A percentile compares a stretch with the other conserved stretches of the same genome.
These are phyloP conservation scores for Yamadazyma diddensiae DNA, from an alignment of 1,139 yeast species.

Conservation along the genomic window DNA sequence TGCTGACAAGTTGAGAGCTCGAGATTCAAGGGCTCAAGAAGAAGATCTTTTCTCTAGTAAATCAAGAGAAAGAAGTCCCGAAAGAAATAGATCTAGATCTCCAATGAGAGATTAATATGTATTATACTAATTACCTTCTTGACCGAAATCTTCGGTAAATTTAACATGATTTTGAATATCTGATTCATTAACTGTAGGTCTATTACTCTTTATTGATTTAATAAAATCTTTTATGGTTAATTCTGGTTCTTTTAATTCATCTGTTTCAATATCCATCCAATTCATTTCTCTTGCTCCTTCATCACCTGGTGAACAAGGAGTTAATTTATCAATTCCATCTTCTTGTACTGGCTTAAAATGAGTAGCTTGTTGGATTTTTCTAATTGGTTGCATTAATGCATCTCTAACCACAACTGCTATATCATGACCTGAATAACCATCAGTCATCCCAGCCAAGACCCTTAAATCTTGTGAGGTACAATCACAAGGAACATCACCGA, in stretches of 20 bases:
- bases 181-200: constrained; percentile 89
- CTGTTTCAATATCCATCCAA: constrained; percentile 91
- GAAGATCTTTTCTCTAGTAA: constrained; percentile 42
- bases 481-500: constrained; percentile 85
- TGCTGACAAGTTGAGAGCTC: constrained; percentile 19
- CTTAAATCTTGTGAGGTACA: constrained; percentile 72
- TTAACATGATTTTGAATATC: constrained; percentile 82
- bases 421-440: constrained; percentile 97
- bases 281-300: constrained; percentile 79
- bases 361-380: constrained; percentile 94
- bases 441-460: constrained; percentile 87
- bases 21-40: constrained; percentile 21
- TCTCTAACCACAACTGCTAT: constrained; percentile 95
- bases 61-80: constrained; percentile 11
- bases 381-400: constrained; percentile 96
- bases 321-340: constrained; percentile 47
- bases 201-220: constrained; percentile 84
- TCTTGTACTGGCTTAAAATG: constrained; percentile 70
- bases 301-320: constrained; percentile 98
- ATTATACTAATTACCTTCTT: constrained; percentile 74
- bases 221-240: constrained; percentile 88
- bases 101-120: constrained; percentile 13
- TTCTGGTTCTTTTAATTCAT: constrained; percentile 86
- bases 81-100: constrained; percentile 19
- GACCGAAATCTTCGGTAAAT: constrained; percentile 94